Conservation (phyloP, 2,329 filamentous ascomycete genomes). For the Colletotrichum shisoi region DNA sequence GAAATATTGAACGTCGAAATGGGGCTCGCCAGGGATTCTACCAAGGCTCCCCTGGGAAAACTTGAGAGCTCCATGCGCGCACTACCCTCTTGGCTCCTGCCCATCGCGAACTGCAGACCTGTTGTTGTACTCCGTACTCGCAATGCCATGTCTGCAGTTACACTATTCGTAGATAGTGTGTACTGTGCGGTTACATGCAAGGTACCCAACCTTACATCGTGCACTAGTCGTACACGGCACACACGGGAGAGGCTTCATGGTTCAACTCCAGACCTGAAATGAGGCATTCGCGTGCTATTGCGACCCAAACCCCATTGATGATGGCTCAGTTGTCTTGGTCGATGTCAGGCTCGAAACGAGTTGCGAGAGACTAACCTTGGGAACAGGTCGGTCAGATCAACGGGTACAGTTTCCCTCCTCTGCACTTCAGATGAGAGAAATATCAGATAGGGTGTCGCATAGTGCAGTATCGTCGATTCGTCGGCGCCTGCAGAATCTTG, state of each 20-base stretch:
- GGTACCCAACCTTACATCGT: slow-evolving; percentile 5
- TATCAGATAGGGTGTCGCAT: neutral
- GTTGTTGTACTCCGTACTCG: no score
- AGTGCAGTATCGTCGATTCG: neutral
- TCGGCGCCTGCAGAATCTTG: slow-evolving; percentile 5
- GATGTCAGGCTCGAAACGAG: slow-evolving; percentile 10
- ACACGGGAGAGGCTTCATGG: neutral
- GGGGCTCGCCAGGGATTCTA: slow-evolving; percentile 27
- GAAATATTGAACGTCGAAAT: slow-evolving; percentile 15
- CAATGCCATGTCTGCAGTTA: no score
- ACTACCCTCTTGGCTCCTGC: slow-evolving; percentile 8
- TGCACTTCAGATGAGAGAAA: slow-evolving; percentile 5
- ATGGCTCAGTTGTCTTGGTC: neutral
- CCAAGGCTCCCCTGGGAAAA: slow-evolving; percentile 9
- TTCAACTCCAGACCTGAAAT: neutral
- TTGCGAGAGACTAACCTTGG: slow-evolving; percentile 24
- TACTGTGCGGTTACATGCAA: neutral
- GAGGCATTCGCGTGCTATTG: neutral
- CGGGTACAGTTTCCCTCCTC: slow-evolving; percentile 9
- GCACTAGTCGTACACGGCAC: neutral
- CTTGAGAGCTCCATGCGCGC: slow-evolving; percentile 19
- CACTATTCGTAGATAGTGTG: no score
- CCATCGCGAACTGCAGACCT: neutral
- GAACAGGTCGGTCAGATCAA: slow-evolving; percentile 12
- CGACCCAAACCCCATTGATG: neutral